These are phyloP conservation scores for Fusarium floridanum DNA, from an alignment of 2,329 filamentous ascomycete species.

Conservation along the genomic window DNA sequence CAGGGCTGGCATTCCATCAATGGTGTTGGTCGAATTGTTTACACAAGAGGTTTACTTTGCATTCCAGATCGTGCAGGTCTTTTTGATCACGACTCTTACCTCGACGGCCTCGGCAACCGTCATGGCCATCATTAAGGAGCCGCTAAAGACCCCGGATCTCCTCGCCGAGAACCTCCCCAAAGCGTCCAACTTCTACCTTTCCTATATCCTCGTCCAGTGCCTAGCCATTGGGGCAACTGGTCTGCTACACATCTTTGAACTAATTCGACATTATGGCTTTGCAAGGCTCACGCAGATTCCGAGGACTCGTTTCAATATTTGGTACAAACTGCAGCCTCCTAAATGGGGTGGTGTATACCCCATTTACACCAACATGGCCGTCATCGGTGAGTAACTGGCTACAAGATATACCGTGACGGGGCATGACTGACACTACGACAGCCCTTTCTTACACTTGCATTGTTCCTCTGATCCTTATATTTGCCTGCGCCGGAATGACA, in stretches of 20 bases:
- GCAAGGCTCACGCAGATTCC: slow-evolving; percentile 83
- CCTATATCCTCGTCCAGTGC: slow-evolving; percentile 93
- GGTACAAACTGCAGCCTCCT: slow-evolving; percentile 78
- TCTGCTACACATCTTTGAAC: slow-evolving; percentile 77
- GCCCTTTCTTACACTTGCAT: slow-evolving; percentile 90
- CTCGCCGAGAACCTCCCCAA: slow-evolving; percentile 82
- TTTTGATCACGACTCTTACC: slow-evolving; percentile 85
- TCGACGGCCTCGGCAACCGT: slow-evolving; percentile 82
- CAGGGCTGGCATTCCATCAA: slow-evolving; percentile 82
- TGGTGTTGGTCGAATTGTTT: slow-evolving; percentile 86
- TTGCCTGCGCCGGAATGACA: slow-evolving; percentile 81
- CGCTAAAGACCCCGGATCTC: slow-evolving; percentile 70
- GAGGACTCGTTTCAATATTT: slow-evolving; percentile 82
- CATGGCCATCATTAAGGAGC: slow-evolving; percentile 72
- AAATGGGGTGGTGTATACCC: slow-evolving; percentile 89
- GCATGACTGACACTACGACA: slow-evolving; percentile 48
- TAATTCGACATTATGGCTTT: slow-evolving; percentile 69
- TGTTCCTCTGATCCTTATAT: slow-evolving; percentile 85
- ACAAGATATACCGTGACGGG: neutral
- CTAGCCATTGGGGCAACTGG: slow-evolving; percentile 81
- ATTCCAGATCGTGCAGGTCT: slow-evolving; percentile 92
- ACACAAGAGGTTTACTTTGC: slow-evolving; percentile 93
- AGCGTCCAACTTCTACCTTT: slow-evolving; percentile 94
- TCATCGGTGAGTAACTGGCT: slow-evolving; percentile 74
- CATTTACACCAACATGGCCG: slow-evolving; percentile 83